A percentile compares a stretch with the other conserved stretches of the same genome.
Evolutionary conservation across 129 eudicot species (phyloP).

Genomic region (Glebionis coronaria): DNA sequence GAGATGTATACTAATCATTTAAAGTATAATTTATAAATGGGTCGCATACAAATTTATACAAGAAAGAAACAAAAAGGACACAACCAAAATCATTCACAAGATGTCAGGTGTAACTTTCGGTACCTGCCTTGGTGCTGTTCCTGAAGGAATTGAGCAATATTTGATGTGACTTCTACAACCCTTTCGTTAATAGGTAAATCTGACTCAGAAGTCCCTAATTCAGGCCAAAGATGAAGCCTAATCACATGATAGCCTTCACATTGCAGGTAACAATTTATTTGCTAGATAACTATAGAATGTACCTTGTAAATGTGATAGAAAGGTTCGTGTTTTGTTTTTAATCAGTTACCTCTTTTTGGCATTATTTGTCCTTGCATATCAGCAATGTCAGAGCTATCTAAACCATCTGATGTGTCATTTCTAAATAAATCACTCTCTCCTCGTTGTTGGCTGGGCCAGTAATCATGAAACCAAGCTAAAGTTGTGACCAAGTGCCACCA

Average conservation of each 20-base stretch:
- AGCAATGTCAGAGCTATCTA: constrained; percentile 32
- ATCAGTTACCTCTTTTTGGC: too few relatives aligned
- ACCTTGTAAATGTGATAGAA: too few relatives aligned
- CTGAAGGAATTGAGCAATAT: constrained; percentile 81
- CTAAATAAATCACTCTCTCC: constrained; percentile 48
- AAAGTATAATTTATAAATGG: too few relatives aligned
- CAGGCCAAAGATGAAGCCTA: constrained; percentile 95
- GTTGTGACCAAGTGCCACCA: constrained; percentile 90
- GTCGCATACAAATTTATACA: constrained; percentile 3
- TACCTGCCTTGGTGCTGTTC: constrained; percentile 99
- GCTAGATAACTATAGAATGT: too few relatives aligned
- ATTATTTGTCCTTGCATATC: constrained; percentile 73
- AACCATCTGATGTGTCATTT: constrained; percentile 21
- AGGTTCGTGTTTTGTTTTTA: too few relatives aligned
- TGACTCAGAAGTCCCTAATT: constrained; percentile 56
- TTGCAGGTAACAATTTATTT: too few relatives aligned
- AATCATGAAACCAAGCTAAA: constrained; percentile 76
- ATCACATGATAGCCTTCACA: constrained; percentile 85
- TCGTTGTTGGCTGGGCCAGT: constrained; percentile 84
- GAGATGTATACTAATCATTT: too few relatives aligned
- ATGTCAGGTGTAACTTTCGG: constrained; percentile 2
- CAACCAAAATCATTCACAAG: background rate
- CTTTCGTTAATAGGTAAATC: constrained; percentile 47
- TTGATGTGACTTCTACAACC: constrained; percentile 80
- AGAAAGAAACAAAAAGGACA: background rate